Conservation (phyloP, 305 asterid species). For the Fraxinus baroniana region DNA sequence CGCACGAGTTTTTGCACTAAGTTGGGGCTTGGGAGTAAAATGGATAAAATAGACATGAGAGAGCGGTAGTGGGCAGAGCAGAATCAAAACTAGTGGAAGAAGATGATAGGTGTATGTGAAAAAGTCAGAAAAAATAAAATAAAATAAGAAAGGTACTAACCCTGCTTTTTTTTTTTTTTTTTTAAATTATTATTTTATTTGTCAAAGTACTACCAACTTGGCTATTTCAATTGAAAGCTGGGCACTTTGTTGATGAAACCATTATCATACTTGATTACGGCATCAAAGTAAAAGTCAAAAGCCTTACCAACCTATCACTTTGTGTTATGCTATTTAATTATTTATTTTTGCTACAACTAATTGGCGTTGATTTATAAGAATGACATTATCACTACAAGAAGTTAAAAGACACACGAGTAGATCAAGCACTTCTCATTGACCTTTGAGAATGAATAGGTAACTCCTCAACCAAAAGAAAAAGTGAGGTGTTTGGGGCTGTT, state of each 20-base stretch:
- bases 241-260: slow-evolving; percentile 37
- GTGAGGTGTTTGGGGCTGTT: too few species aligned
- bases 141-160: not conserved
- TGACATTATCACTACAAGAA: not conserved
- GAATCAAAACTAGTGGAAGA: slow-evolving; percentile 30
- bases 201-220: slow-evolving; percentile 29
- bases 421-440: not conserved
- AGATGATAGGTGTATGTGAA: slow-evolving; percentile 25
- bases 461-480: not conserved
- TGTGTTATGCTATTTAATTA: slow-evolving; percentile 20
- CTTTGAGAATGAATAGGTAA: not conserved
- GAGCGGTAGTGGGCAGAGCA: slow-evolving; percentile 16
- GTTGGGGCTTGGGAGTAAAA: not conserved
- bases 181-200: too few species aligned
- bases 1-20: not conserved
- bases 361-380: not conserved
- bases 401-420: not conserved
- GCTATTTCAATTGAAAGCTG: slow-evolving; percentile 34
- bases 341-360: slow-evolving; percentile 15
- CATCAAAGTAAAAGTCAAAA: slow-evolving; percentile 32
- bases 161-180: not conserved
- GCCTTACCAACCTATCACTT: slow-evolving; percentile 43
- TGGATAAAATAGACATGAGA: not conserved
- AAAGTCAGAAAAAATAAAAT: not conserved
- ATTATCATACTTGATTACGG: slow-evolving; percentile 26